Percentiles rank a stretch among this genome's conserved stretches.
phyloP scores from a whole-genome alignment of 208 protist genomes.

The Endotrypanum monterogeii region DNA sequence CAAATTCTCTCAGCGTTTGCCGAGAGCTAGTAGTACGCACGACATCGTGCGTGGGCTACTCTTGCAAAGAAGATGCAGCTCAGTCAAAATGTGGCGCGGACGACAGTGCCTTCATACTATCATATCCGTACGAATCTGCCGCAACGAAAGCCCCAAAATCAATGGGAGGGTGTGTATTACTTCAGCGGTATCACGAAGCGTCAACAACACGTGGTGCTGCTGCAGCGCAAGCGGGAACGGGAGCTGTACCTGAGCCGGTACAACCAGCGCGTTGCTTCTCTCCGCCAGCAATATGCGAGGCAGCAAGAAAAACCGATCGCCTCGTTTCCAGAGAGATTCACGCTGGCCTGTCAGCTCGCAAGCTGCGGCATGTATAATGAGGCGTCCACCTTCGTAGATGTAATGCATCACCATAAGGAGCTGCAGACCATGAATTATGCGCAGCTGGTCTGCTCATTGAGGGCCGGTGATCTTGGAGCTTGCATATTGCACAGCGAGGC shows the following conservation, averaged over 20 bases:
- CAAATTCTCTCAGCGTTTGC: not conserved
- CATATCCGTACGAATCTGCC: slow-evolving; percentile 90
- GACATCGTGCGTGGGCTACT: not conserved
- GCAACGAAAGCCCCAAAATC: slow-evolving; percentile 80
- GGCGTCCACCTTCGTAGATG: slow-evolving; percentile 50
- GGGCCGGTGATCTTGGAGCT: slow-evolving; percentile 41
- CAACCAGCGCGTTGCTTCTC: slow-evolving; percentile 17
- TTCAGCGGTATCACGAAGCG: slow-evolving; percentile 80
- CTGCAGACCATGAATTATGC: slow-evolving; percentile 59
- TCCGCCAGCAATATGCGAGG: slow-evolving; percentile 15
- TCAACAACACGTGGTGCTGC: slow-evolving; percentile 72
- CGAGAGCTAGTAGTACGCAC: not conserved
- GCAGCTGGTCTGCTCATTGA: slow-evolving; percentile 47
- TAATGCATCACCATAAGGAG: slow-evolving; percentile 44
- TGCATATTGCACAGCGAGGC: slow-evolving; percentile 72
- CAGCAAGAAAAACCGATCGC: slow-evolving; percentile 12
- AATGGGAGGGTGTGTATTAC: slow-evolving; percentile 91
- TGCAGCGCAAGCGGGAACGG: slow-evolving; percentile 77
- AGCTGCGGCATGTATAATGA: slow-evolving; percentile 61
- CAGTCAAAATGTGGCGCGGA: slow-evolving; percentile 85
- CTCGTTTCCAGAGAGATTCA: slow-evolving; percentile 20
- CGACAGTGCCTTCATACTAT: slow-evolving; percentile 89
- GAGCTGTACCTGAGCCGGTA: slow-evolving; percentile 22
- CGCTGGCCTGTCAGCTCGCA: slow-evolving; percentile 46
- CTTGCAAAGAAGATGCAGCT: slow-evolving; percentile 36